phyloP scores from a whole-genome alignment of 371 early-diverging fungal genomes.

The Mortierella sp. region DNA sequence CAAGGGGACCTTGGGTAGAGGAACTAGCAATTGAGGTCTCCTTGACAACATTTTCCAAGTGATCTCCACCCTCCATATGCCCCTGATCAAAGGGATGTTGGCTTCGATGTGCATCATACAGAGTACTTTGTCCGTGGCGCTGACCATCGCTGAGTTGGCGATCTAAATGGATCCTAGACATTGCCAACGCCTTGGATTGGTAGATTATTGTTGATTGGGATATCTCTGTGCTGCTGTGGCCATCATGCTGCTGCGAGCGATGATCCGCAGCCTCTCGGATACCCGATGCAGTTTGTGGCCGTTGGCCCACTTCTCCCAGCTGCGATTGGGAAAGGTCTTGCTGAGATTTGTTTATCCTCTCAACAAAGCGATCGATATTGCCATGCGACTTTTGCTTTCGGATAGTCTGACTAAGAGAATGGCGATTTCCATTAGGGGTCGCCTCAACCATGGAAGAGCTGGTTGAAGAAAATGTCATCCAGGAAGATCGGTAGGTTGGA shows the following conservation, averaged over 20 bases:
- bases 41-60: not conserved
- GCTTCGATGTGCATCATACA: not conserved
- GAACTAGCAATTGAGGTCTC: not conserved
- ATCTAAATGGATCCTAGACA: not conserved
- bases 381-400: constrained; percentile 2
- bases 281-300: not conserved
- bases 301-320: too few species aligned
- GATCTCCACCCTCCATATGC: not conserved
- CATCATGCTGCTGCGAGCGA: not conserved
- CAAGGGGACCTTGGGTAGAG: too few species aligned
- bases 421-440: constrained; percentile 5
- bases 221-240: not conserved
- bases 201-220: not conserved
- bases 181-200: not conserved
- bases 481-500: constrained; percentile 19
- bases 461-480: constrained; percentile 32
- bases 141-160: not conserved
- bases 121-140: not conserved
- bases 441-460: constrained; percentile 24
- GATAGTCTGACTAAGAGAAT: constrained; percentile 14
- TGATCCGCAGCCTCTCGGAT: not conserved
- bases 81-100: not conserved
- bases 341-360: constrained; percentile 3
- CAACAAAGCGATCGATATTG: constrained; percentile 15
- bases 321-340: not conserved